Conservation (phyloP, 2,329 filamentous ascomycete genomes). For the Ophiosphaerella herpotricha region DNA sequence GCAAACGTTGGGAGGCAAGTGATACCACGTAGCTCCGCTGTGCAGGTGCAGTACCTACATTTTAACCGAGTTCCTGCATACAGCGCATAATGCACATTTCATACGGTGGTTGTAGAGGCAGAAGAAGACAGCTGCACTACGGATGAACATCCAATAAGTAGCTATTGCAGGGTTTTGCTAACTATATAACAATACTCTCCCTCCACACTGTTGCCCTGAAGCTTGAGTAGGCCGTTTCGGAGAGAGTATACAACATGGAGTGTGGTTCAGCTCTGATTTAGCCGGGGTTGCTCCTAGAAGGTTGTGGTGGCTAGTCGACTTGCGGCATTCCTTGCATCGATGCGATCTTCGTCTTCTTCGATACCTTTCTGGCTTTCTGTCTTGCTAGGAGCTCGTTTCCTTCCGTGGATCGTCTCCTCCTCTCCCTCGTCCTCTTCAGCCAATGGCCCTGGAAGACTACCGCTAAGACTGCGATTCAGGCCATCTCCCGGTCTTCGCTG, state of each 20-base stretch:
- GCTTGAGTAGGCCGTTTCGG: neutral
- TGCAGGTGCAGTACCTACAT: neutral
- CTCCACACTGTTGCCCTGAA: neutral
- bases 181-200: neutral
- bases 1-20: neutral
- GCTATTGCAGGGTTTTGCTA: neutral
- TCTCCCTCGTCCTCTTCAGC: constrained; percentile 66
- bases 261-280: constrained; percentile 9
- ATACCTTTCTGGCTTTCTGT: constrained; percentile 63
- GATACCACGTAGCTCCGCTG: neutral
- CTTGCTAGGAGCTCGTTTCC: constrained; percentile 55
- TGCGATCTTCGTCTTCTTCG: constrained; percentile 88
- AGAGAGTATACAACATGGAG: constrained; percentile 3
- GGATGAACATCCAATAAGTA: neutral
- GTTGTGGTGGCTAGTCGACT: constrained; percentile 93
- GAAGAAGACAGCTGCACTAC: neutral
- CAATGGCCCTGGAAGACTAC: constrained; percentile 64
- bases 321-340: constrained; percentile 94
- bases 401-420: constrained; percentile 52
- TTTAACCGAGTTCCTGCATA: neutral
- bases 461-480: constrained; percentile 76
- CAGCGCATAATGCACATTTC: neutral
- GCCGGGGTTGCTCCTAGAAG: constrained; percentile 61
- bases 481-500: constrained; percentile 75
- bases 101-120: neutral